Evolutionary conservation across 495 filamentous ascomycete genomes (phyloP).

Genomic region (Annulohypoxylon maeteangense): DNA sequence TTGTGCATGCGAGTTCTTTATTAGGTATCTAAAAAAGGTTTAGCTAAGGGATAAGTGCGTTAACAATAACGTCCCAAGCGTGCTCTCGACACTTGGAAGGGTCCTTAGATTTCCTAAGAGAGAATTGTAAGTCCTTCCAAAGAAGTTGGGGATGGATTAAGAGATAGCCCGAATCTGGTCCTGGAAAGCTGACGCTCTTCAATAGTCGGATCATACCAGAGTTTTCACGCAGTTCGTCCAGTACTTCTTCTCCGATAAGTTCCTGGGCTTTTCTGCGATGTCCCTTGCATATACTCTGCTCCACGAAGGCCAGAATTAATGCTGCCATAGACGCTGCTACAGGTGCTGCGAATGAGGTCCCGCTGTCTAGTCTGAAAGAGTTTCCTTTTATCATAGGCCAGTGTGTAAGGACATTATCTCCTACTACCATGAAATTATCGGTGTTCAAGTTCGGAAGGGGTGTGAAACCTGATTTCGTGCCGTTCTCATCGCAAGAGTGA

Average conservation of each 20-base stretch:
- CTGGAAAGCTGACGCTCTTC: not conserved
- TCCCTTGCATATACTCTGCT: not conserved
- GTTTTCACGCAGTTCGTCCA: conserved; percentile 4
- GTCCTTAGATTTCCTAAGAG: not conserved
- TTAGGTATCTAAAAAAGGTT: too few species aligned
- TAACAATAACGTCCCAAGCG: conserved; percentile 2
- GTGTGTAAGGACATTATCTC: conserved; percentile 9
- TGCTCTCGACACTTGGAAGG: not conserved
- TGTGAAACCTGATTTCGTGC: not conserved
- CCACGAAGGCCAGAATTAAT: conserved; percentile 1
- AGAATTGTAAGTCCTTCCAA: not conserved
- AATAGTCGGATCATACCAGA: conserved; percentile 2
- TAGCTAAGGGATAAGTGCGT: not conserved
- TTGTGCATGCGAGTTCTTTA: not conserved
- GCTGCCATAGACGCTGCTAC: conserved; percentile 2
- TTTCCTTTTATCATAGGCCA: conserved; percentile 5
- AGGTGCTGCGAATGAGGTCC: conserved; percentile 8
- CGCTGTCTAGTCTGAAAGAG: conserved; percentile 1
- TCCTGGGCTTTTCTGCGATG: not conserved
- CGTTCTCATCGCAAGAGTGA: conserved; percentile 9
- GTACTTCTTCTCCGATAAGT: not conserved
- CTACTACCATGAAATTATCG: not conserved
- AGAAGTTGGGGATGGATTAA: not conserved
- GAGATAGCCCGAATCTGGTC: not conserved
- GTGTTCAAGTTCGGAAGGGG: not conserved